phyloP scores from a whole-genome alignment of 306 rosid genomes.

The Lablab purpureus region DNA sequence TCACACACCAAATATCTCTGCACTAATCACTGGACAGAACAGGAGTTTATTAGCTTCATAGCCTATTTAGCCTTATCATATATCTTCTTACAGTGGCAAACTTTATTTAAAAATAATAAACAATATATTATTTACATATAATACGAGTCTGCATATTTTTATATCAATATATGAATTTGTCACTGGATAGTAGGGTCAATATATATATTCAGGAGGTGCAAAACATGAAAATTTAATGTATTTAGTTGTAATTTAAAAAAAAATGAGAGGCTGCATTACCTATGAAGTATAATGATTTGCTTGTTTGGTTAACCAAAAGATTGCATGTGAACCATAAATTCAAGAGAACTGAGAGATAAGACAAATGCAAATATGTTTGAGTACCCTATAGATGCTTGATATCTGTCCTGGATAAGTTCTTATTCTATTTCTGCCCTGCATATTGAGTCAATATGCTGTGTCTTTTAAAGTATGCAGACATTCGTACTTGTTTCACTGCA shows the following conservation, averaged over 20 bases:
- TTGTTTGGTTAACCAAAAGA: no score
- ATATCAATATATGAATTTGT: no score
- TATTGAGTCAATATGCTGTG: background rate
- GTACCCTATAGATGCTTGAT: slow-evolving; percentile 13
- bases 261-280: no score
- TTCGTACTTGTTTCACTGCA: slow-evolving; percentile 15
- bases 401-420: no score
- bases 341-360: slow-evolving; percentile 9
- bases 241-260: no score
- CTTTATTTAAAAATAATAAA: no score
- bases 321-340: background rate
- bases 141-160: background rate
- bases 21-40: background rate
- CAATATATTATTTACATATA: no score
- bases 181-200: no score
- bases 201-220: no score
- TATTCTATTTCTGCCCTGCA: background rate
- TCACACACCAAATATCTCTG: background rate
- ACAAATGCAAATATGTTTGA: background rate
- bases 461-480: background rate
- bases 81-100: no score
- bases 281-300: no score
- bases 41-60: background rate
- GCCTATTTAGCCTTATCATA: background rate
- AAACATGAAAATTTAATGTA: no score